phyloP scores from a whole-genome alignment of 768 basidiomycete species.

The Boletus subcaerulescens region DNA sequence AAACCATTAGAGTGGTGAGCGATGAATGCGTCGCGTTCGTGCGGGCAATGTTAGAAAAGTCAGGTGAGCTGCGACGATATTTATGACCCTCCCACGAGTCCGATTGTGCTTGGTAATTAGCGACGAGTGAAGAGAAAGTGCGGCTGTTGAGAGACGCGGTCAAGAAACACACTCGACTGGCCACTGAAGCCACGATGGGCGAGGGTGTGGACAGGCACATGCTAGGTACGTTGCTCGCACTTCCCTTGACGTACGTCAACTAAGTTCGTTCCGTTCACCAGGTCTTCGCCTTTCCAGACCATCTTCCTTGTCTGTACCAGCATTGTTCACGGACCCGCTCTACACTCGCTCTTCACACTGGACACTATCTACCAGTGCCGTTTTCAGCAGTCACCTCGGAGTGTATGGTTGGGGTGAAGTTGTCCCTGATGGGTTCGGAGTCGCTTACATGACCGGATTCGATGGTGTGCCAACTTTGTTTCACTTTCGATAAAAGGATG shows the following conservation, averaged over 20 bases:
- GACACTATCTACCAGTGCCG: conserved; percentile 86
- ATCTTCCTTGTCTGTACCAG: conserved; percentile 62
- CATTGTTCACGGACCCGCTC: conserved; percentile 73
- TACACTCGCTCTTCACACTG: conserved; percentile 72
- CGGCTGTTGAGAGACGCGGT: conserved; percentile 56
- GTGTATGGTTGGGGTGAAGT: conserved; percentile 97
- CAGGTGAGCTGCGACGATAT: conserved; percentile 20
- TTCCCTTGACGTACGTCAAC: background rate
- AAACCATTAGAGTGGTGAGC: conserved; percentile 86
- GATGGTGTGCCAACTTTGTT: conserved; percentile 47
- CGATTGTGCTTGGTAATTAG: conserved; percentile 2
- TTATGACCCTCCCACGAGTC: background rate
- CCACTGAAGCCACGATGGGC: conserved; percentile 60
- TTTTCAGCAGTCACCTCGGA: conserved; percentile 81
- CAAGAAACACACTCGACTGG: conserved; percentile 62
- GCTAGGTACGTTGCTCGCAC: conserved; percentile 51
- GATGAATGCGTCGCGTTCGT: conserved; percentile 76
- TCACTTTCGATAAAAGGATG: background rate
- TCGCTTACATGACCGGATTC: conserved; percentile 92
- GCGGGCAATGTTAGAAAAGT: conserved; percentile 62
- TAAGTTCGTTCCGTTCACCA: conserved; percentile 24
- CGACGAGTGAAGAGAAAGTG: conserved; percentile 42
- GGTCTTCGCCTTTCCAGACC: conserved; percentile 69
- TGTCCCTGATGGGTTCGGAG: conserved; percentile 90
- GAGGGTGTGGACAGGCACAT: conserved; percentile 87